Evolutionary conservation across 1,139 yeast species (phyloP).

Genomic region (Tardiomyces blankii): DNA sequence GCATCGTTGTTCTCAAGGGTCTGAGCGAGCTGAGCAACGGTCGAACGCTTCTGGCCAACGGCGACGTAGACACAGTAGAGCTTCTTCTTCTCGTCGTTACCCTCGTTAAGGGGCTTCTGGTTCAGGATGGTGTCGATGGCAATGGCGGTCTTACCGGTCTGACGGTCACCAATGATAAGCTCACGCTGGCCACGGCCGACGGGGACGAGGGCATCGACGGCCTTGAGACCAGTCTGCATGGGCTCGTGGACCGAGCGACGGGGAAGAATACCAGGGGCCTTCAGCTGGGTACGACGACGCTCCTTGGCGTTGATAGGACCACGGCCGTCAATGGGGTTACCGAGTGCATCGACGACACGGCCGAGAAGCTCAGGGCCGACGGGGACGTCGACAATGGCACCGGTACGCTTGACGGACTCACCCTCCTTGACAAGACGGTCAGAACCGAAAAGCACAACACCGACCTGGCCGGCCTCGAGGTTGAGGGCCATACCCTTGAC

Average conservation of each 20-base stretch:
- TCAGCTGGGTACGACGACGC: constrained; percentile 92
- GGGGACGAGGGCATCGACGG: constrained; percentile 98
- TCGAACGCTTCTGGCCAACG: constrained; percentile 99
- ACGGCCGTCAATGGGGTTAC: constrained; percentile 99
- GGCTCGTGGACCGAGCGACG: constrained; percentile 98
- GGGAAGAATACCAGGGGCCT: constrained; percentile 99
- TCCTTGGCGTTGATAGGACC: constrained; percentile 90
- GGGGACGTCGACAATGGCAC: constrained; percentile 98
- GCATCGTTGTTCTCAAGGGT: constrained; percentile 98
- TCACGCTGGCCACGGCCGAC: constrained; percentile 99
- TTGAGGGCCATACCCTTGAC: constrained; percentile 99
- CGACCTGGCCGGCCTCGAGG: constrained; percentile 99
- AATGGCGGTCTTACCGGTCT: constrained; percentile 99
- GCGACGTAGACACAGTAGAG: constrained; percentile 99
- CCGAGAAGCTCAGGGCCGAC: constrained; percentile 98
- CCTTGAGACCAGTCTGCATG: constrained; percentile 99
- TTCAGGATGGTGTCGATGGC: constrained; percentile 96
- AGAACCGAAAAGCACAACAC: constrained; percentile 99
- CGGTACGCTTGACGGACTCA: constrained; percentile 99
- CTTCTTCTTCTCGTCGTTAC: constrained; percentile 91
- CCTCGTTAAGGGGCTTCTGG: constrained; percentile 98
- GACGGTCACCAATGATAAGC: constrained; percentile 99
- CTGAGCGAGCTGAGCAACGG: constrained; percentile 99
- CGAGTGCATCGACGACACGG: constrained; percentile 99
- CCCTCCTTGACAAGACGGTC: constrained; percentile 99